Evolutionary conservation across 192 early-diverging fungal species (phyloP), one percentile per base, ranked within the genome.

Genomic region (Coemansia reversa): DNA sequence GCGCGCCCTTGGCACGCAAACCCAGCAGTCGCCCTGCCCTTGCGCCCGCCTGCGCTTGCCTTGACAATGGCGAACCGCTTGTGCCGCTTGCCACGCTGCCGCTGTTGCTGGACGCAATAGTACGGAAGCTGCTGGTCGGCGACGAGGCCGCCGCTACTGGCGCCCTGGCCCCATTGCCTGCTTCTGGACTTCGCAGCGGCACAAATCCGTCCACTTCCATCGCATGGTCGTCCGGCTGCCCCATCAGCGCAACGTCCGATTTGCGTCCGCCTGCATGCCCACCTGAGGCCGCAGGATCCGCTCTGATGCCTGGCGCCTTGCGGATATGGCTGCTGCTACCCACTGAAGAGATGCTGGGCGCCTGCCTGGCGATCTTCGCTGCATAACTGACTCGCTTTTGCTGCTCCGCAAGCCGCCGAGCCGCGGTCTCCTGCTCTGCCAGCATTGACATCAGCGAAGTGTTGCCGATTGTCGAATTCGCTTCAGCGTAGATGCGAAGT

Each of bases 381-480:
- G 23, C 22, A 29, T 25, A 7, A 12, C 27, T 12, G 20, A 19
- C 57, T 35, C 16, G 54, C 25, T 23, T 24, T 55, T 55, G 54
- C 54, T 67, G 65, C 24, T 67, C 57, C 5, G 35, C 35, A 9
- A 39, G 9, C 9, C 35, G 35, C 35, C 35, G 35, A 11, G 35
- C 35, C 9, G 35, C 9, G 35, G 35, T 39, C 35, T 67, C 57
- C 28, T 72, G 58, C 54, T 62, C 63, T 3, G 54, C 63, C 25
- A 72, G 51, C 64, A 65, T 55, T 6, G 63, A 64, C 53, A 69
- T 55, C 22, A 76, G 50, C 20, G 68, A 65, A 5, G 53, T 27
- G 47, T 65, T 64, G 56, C 74, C 69, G 49, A 67, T 66, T 9
- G 55, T 62, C 39, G 74, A 63, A 28, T 53, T 51, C n/a, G 61